phyloP scores from a whole-genome alignment of 2,329 filamentous ascomycete genomes.

The Sphaerulina musiva region DNA sequence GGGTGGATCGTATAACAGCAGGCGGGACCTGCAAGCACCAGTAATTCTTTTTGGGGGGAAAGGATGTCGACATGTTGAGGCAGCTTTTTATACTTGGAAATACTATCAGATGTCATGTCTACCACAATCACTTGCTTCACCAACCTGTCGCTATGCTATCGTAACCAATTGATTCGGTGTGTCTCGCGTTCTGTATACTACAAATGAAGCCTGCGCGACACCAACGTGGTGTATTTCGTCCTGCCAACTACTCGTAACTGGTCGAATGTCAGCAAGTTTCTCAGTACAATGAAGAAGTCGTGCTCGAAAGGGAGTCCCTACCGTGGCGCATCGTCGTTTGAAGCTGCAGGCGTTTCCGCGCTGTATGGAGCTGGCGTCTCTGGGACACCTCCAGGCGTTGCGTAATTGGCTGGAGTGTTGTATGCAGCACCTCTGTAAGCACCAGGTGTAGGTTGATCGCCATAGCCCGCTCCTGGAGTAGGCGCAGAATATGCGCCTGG shows the following conservation, averaged over 20 bases:
- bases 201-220: not conserved
- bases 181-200: not conserved
- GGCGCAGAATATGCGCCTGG: slow-evolving; percentile 39
- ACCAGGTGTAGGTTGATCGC: slow-evolving; percentile 34
- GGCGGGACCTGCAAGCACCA: no score
- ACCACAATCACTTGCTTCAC: not conserved
- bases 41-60: no score
- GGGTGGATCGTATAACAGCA: no score
- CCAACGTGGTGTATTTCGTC: not conserved
- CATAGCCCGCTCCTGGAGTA: slow-evolving; percentile 35
- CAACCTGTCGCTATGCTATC: slow-evolving; percentile 2
- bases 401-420: slow-evolving; percentile 32
- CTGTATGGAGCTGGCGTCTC: slow-evolving; percentile 42
- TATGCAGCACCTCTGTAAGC: slow-evolving; percentile 37
- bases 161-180: not conserved
- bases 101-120: no score
- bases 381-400: slow-evolving; percentile 43
- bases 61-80: no score
- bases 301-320: not conserved
- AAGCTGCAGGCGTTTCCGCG: slow-evolving; percentile 12
- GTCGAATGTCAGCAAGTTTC: no score
- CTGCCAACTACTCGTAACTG: slow-evolving; percentile 2
- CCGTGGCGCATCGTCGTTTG: slow-evolving; percentile 11
- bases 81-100: no score
- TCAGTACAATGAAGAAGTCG: not conserved